Evolutionary conservation across 768 basidiomycete species (phyloP), one percentile per base, ranked within the genome.

Genomic region (Floccularia luteovirens): DNA sequence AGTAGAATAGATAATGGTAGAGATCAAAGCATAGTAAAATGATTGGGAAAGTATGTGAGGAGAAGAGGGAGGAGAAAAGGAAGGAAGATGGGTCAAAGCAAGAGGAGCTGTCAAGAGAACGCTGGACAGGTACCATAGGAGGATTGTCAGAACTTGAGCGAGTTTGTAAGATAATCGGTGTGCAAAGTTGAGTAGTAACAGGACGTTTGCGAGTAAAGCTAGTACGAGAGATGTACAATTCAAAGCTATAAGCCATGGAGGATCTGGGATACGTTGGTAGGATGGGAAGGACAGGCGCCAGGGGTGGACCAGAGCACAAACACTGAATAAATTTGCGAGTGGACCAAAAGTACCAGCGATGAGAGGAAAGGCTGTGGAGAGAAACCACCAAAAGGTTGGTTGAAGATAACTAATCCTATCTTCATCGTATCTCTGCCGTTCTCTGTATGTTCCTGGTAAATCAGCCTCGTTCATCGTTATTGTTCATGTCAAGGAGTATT

Each of bases 381-480:
- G 53, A 39, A 63, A 64, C 66, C 65, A 67, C 65, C 65, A 70
- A n/a, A n/a, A n/a, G n/a, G n/a, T n/a, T n/a, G n/a, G n/a, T n/a
- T n/a, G n/a, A n/a, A n/a, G n/a, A n/a, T n/a, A n/a, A n/a, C n/a
- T n/a, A n/a, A n/a, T n/a, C n/a, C n/a, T n/a, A n/a, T n/a, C n/a
- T n/a, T n/a, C n/a, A n/a, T n/a, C n/a, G n/a, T n/a, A n/a, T n/a
- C n/a, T n/a, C n/a, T n/a, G n/a, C n/a, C n/a, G n/a, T n/a, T n/a
- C n/a, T n/a, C n/a, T n/a, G n/a, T n/a, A n/a, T n/a, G n/a, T n/a
- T n/a, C n/a, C n/a, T n/a, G n/a, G n/a, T n/a, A n/a, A n/a, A n/a
- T n/a, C n/a, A n/a, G n/a, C n/a, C n/a, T n/a, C n/a, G n/a, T n/a
- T n/a, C n/a, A n/a, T n/a, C n/a, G n/a, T n/a, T n/a, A n/a, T n/a